A percentile compares a stretch with the other conserved stretches of the same genome.
Conservation (phyloP, 129 eudicot species). For the Daucus carota region DNA sequence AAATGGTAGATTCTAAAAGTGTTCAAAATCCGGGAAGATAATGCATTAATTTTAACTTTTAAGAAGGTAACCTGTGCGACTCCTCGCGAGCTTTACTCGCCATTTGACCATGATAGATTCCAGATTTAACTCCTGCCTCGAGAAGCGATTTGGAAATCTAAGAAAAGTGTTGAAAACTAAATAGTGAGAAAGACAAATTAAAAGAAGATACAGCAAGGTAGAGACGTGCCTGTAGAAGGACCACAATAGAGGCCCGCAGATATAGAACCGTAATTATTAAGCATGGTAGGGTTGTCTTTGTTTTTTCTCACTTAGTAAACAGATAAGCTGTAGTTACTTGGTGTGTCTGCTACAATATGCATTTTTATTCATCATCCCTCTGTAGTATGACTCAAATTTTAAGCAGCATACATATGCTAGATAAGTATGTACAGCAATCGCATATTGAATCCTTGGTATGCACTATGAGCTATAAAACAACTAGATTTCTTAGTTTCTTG, state of each 20-base stretch:
- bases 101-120: constrained; percentile 94
- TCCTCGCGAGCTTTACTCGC: constrained; percentile 62
- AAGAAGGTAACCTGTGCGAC: constrained; percentile 57
- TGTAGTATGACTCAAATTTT: neutral
- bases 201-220: neutral
- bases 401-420: neutral
- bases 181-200: neutral
- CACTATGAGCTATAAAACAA: neutral
- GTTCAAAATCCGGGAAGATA: neutral
- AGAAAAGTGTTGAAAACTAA: constrained; percentile 3
- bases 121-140: constrained; percentile 56
- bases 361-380: neutral
- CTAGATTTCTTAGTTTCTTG: neutral
- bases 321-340: neutral
- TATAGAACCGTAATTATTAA: neutral
- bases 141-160: constrained; percentile 49
- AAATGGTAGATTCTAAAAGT: neutral
- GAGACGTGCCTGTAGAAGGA: neutral
- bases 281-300: neutral
- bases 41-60: neutral
- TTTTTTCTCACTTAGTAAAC: neutral
- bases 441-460: neutral
- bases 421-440: neutral
- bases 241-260: neutral
- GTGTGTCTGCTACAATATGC: neutral